A percentile compares a stretch with the other conserved stretches of the same genome.
These are phyloP conservation scores for Penicillium sp. DNA, from an alignment of 2,329 filamentous ascomycete genomes.

Conservation along the genomic window DNA sequence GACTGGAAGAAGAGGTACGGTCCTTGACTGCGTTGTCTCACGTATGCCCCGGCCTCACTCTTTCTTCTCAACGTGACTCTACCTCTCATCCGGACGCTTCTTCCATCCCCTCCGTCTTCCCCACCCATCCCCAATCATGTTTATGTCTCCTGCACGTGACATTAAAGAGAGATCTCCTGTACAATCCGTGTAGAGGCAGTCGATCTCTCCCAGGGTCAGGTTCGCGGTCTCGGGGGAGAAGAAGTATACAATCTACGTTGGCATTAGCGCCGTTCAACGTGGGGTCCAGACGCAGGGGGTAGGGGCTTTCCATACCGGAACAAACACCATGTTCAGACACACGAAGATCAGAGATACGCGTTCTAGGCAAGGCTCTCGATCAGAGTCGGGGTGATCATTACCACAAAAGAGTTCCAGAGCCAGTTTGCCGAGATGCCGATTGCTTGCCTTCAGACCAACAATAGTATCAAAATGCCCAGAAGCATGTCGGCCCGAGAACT, in stretches of 20 bases:
- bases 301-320: constrained; percentile 29
- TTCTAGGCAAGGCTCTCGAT: constrained; percentile 35
- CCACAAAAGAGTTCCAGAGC: constrained; percentile 51
- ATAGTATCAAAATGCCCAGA: neutral
- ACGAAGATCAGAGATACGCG: constrained; percentile 38
- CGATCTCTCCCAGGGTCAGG: constrained; percentile 46
- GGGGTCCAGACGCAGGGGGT: neutral
- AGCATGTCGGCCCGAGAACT: neutral
- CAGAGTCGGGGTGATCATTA: constrained; percentile 37
- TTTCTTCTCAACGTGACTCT: neutral
- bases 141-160: neutral
- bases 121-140: neutral
- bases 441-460: constrained; percentile 28
- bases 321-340: constrained; percentile 33
- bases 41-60: neutral
- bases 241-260: constrained; percentile 43
- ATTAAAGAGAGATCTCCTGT: constrained; percentile 9
- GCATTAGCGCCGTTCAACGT: neutral
- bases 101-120: neutral
- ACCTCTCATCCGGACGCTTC: neutral
- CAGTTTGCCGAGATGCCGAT: constrained; percentile 51
- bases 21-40: neutral
- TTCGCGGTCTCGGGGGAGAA: constrained; percentile 47
- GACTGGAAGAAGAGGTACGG: neutral
- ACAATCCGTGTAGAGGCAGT: constrained; percentile 38